Evolutionary conservation across 352 stramenopile species (phyloP).

Genomic region (Phytophthora podocarpi): DNA sequence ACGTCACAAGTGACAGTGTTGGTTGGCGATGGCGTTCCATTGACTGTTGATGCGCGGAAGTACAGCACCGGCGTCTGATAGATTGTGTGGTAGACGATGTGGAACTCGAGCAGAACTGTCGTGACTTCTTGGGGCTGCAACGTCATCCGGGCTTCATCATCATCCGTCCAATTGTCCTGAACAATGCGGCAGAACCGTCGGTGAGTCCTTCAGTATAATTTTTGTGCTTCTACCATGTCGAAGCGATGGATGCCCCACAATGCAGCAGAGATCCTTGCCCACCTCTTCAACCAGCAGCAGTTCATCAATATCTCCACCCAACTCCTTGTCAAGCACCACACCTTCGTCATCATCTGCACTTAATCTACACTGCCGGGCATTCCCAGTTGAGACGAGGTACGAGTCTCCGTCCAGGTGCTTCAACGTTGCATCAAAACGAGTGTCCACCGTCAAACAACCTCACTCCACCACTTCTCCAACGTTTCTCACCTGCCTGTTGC

Average conservation of each 20-base stretch:
- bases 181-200: neutral
- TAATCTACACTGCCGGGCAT: constrained; percentile 15
- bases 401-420: constrained; percentile 69
- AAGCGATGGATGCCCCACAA: neutral
- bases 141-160: constrained; percentile 1
- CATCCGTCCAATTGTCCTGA: constrained; percentile 8
- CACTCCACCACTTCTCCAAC: neutral
- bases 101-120: constrained; percentile 68
- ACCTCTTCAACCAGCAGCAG: constrained; percentile 29
- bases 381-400: constrained; percentile 68
- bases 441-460: neutral
- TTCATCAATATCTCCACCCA: constrained; percentile 14
- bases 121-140: constrained; percentile 8
- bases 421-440: constrained; percentile 3
- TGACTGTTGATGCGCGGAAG: constrained; percentile 48
- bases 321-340: neutral
- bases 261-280: neutral
- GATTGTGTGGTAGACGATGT: constrained; percentile 82
- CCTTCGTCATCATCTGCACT: neutral
- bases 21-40: constrained; percentile 42
- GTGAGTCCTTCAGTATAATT: too few relatives aligned
- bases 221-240: too few relatives aligned
- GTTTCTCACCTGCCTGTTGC: constrained; percentile 46
- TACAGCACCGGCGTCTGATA: constrained; percentile 82
- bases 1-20: constrained; percentile 29